These are phyloP conservation scores for Trametes cubensis DNA, from an alignment of 768 basidiomycete species.

Conservation along the genomic window DNA sequence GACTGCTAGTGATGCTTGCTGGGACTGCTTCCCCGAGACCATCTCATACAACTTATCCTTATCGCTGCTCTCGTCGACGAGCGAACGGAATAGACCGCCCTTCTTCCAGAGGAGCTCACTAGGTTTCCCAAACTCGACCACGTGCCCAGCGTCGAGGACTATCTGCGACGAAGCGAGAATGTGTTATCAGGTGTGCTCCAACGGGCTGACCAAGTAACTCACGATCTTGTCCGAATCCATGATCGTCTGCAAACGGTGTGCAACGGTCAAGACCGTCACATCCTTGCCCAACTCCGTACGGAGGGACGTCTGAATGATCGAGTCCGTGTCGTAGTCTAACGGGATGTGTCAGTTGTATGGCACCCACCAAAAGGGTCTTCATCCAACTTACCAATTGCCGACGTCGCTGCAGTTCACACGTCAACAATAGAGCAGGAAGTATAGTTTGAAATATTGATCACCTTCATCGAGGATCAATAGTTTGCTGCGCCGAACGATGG, in stretches of 20 bases:
- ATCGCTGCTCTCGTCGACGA: slow-evolving; percentile 62
- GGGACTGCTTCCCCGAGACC: slow-evolving; percentile 22
- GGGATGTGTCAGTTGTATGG: too few species aligned
- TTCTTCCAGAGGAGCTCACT: slow-evolving; percentile 51
- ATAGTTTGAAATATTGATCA: too few species aligned
- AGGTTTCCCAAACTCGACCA: slow-evolving; percentile 58
- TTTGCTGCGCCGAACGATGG: slow-evolving; percentile 57
- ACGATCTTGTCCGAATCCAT: slow-evolving; percentile 62
- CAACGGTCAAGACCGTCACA: slow-evolving; percentile 56
- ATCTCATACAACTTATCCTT: slow-evolving; percentile 49
- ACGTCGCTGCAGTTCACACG: slow-evolving; percentile 38
- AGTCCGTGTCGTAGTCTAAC: slow-evolving; percentile 55
- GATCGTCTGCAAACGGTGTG: slow-evolving; percentile 56
- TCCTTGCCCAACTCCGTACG: slow-evolving; percentile 43
- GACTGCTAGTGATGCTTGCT: too few species aligned
- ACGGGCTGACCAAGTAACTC: slow-evolving; percentile 3
- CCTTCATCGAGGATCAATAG: slow-evolving; percentile 61
- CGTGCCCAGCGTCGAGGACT: slow-evolving; percentile 43
- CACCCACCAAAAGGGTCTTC: neutral
- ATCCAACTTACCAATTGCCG: slow-evolving; percentile 40
- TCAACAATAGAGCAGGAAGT: too few species aligned
- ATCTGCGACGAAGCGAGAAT: slow-evolving; percentile 32
- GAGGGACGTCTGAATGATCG: slow-evolving; percentile 55
- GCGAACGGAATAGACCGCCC: slow-evolving; percentile 48
- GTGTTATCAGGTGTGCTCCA: neutral